Base-by-base conservation (phyloP, 306 rosid genomes). In the Castanospermum australe region DNA sequence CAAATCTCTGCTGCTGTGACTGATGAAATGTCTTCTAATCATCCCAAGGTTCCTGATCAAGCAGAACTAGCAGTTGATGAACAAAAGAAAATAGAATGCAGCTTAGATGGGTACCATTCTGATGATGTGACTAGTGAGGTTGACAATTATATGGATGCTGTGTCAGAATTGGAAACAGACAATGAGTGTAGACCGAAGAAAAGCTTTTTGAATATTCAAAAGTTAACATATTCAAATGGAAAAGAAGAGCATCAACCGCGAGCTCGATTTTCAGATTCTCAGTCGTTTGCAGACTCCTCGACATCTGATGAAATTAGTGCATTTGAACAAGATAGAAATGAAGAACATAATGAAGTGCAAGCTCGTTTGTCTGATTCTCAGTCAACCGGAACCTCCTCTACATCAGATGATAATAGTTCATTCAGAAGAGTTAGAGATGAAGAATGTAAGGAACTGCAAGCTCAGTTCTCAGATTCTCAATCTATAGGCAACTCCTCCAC, bases 121-220 rank as follows among this genome's bases (percentile, higher is more conserved):
- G 96, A 89, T 81, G 94, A 87, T 69, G 56, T 86, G 64, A 84
- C 79, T 52, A 88, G 98, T 76, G 98, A 93, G 86, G 91, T 90
- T 83, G 98, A 95, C 79, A 90, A 90, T 85, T 93, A 93, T 63
- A 55, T 83, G 91, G 94, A 96, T 85, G 98, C 96, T 56, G 97
- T 91, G 36, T 91, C 91, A 20, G 98, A 96, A 85, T 11, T 90
- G 55, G 96, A 93, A 64, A 67, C 76, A 25, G 96, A 91, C 66
- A 88, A 86, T 82, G 96, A 89, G 65, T 47, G 25, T 66, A 84
- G 88, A 87, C 65, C 86, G 55, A 86, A 44, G 89, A 84, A 64
- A 50, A 76, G n/a, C 79, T 63, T 86, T 41, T 67, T 83, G 70
- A 73, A 80, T 75, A 76, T 82, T 57, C 86, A 59, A 63, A 82